These are phyloP conservation scores for Corinectria fuckeliana DNA, from an alignment of 2,329 filamentous ascomycete species.

Conservation along the genomic window DNA sequence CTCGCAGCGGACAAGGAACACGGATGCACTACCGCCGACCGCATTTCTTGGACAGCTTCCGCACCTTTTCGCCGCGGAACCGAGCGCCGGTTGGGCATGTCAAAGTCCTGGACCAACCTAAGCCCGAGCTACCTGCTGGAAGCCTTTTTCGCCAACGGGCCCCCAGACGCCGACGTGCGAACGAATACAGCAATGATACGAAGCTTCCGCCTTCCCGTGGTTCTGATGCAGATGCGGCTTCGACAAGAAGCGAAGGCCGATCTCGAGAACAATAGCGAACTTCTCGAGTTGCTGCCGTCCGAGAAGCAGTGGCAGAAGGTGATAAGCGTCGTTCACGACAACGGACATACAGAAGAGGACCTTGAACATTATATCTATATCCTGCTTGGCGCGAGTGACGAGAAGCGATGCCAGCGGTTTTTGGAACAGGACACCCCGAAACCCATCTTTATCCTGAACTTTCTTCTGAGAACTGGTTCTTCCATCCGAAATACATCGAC, in stretches of 20 bases:
- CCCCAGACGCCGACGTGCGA: conserved; percentile 12
- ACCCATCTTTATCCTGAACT: conserved; percentile 42
- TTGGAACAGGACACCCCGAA: conserved; percentile 32
- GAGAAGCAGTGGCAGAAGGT: conserved; percentile 32
- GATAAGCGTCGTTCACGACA: conserved; percentile 25
- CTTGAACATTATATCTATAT: conserved; percentile 40
- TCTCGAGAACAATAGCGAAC: conserved; percentile 13
- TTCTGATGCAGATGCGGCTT: conserved; percentile 44
- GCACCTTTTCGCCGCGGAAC: conserved; percentile 9
- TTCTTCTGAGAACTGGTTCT: conserved; percentile 39
- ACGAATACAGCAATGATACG: conserved; percentile 35
- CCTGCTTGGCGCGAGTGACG: conserved; percentile 39
- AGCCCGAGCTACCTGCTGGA: conserved; percentile 37
- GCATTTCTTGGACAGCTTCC: conserved; percentile 1
- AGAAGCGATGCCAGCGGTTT: conserved; percentile 43
- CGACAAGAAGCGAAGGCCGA: conserved; percentile 30
- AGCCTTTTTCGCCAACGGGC: conserved; percentile 22
- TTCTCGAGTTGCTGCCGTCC: conserved; percentile 37
- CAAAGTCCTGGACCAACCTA: conserved; percentile 31
- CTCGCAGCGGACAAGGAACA: conserved; percentile 18
- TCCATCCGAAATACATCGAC: conserved; percentile 32
- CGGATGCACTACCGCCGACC: background rate
- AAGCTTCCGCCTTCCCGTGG: conserved; percentile 36
- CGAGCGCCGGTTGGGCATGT: conserved; percentile 30
- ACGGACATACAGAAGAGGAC: conserved; percentile 28